These are phyloP conservation scores for Diaporthe helianthi DNA, from an alignment of 2,329 filamentous ascomycete species.

Conservation along the genomic window DNA sequence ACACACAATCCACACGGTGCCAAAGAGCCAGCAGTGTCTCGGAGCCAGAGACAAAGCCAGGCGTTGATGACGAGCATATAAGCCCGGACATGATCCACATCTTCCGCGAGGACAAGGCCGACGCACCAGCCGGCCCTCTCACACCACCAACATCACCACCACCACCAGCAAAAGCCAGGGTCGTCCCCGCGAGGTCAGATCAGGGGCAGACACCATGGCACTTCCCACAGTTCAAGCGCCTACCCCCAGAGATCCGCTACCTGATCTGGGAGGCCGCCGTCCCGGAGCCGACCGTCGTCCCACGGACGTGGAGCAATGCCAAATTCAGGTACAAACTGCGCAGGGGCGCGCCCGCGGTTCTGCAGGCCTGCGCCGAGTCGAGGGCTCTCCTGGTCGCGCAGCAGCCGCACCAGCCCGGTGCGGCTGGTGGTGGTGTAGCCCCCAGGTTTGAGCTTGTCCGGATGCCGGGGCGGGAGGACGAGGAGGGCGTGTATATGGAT, in stretches of 20 bases:
- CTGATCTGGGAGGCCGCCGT: slow-evolving; percentile 34
- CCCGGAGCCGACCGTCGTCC: slow-evolving; percentile 28
- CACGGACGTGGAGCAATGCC: slow-evolving; percentile 33
- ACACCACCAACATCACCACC: background rate
- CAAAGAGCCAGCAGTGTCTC: background rate
- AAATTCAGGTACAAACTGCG: slow-evolving; percentile 32
- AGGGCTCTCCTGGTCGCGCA: slow-evolving; percentile 28
- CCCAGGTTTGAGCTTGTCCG: slow-evolving; percentile 30
- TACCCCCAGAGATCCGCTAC: slow-evolving; percentile 28
- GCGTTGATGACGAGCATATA: slow-evolving; percentile 2
- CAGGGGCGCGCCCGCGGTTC: slow-evolving; percentile 28
- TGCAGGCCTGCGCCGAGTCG: slow-evolving; percentile 35
- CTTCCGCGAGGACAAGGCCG: slow-evolving; percentile 19
- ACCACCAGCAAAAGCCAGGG: background rate
- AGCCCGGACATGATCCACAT: slow-evolving; percentile 32
- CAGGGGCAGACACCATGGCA: background rate
- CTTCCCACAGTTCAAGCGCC: slow-evolving; percentile 28
- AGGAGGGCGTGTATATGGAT: slow-evolving; percentile 34
- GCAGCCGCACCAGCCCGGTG: background rate
- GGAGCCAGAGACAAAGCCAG: background rate
- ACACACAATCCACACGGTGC: background rate
- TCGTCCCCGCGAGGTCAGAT: background rate
- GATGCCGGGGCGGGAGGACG: slow-evolving; percentile 9
- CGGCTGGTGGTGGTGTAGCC: background rate
- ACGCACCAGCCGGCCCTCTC: background rate